These are phyloP conservation scores for Erythrobasidium yunnanense DNA, from an alignment of 768 basidiomycete species.

Conservation along the genomic window DNA sequence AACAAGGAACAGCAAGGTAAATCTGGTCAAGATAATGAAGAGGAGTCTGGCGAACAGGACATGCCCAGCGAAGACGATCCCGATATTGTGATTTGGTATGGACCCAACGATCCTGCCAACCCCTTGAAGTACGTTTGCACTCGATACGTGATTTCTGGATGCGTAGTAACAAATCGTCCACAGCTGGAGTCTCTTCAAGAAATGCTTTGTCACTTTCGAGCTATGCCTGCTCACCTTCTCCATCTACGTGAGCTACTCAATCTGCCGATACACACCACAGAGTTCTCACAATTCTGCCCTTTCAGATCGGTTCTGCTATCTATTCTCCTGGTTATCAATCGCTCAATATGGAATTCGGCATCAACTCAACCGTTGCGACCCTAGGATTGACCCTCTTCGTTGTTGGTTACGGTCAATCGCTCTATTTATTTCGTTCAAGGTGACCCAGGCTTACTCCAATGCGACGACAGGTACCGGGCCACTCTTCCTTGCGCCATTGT, in stretches of 20 bases:
- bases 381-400: conserved; percentile 43
- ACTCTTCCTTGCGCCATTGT: conserved; percentile 35
- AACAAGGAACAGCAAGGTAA: background rate
- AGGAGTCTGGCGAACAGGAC: conserved; percentile 4
- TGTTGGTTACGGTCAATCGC: conserved; percentile 37
- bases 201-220: conserved; percentile 13
- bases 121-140: conserved; percentile 7
- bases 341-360: conserved; percentile 24
- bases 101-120: conserved; percentile 28
- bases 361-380: conserved; percentile 29
- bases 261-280: too few relatives aligned
- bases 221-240: conserved; percentile 29
- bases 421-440: background rate
- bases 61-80: conserved; percentile 21
- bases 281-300: too few relatives aligned
- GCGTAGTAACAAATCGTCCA: background rate
- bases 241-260: conserved; percentile 33
- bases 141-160: background rate
- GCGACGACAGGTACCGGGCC: conserved; percentile 16
- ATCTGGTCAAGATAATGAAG: background rate
- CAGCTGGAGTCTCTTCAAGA: conserved; percentile 23
- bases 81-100: conserved; percentile 29
- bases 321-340: conserved; percentile 30
- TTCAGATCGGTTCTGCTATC: conserved; percentile 29
- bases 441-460: background rate